Evolutionary conservation across 1,139 yeast genomes (phyloP), one percentile per base, ranked within the genome.

Genomic region (Magnusiomyces fungicola): DNA sequence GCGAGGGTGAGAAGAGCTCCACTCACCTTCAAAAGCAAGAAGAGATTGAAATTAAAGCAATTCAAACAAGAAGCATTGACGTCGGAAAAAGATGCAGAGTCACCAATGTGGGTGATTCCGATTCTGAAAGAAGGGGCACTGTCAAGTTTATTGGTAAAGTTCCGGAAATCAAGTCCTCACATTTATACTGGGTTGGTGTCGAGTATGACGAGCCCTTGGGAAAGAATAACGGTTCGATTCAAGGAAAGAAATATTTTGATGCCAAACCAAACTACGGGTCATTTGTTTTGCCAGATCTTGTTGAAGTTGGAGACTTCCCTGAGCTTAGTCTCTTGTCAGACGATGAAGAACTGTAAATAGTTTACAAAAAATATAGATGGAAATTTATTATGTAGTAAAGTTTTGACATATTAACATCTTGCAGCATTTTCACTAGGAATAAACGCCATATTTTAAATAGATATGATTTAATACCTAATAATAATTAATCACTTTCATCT

Each of bases 201-300:
- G 88, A 83, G 58, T 71, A 88, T 34, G 79, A 76, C 29, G 68
- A 69, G 14, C 78, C 83, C 0, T 61, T 61, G 0, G 97, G 97
- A 1, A 85, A 82, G 64, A 88, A 90, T 59, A 78, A 89, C 59
- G 97, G 97, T 0, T 68, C 81, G 1, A 78, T 89, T 0, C 71
- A 79, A 27, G 94, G 87, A 0, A 66, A 68, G 0, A 58, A 70
- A 44, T 87, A 89, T 63, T 90, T 90, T 57, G 66, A 71, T 1
- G 75, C 87, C 39, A 58, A 59, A 14, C 68, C 69, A 1, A 65
- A 55, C 16, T 75, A 76, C 61, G 97, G 97, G 3, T 62, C 71
- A 1, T 69, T 71, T 51, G 63, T 71, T 18, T 62, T 68, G 43
- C 70, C 73, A 0, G 58, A 56, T 9, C 54, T 60, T 9, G 65